Evolutionary conservation across 2,329 filamentous ascomycete genomes (phyloP), one percentile per base, ranked within the genome.

Genomic region (Sodiomyces alkalinus): DNA sequence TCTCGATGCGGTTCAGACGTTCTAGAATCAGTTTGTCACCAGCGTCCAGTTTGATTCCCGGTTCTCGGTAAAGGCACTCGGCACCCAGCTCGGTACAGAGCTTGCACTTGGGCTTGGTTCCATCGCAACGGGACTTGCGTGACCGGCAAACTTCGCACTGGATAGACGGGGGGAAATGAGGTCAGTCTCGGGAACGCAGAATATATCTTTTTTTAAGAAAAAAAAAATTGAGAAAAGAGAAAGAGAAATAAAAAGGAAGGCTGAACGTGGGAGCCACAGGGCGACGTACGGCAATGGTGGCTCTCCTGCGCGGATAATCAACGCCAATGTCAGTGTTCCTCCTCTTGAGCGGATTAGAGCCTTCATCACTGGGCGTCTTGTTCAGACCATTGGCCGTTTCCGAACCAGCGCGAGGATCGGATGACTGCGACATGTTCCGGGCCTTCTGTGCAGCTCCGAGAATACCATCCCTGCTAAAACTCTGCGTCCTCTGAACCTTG

Each of bases 1-100:
- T 77, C 50, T 90, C 81, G 42, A 90, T 86, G 29, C 78, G 73
- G 41, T 67, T 72, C 19, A 90, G 60, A 31, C 78, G 75, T 47
- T 87, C 81, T 20, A 90, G 57, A 35, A 90, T 90, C 32, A 90
- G 61, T 55, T 86, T 87, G 58, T 87, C 81, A 39, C 81, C 81
- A 19, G 80, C 80, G 48, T 90, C 81, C 7, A 90, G 68, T 54
- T 90, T 90, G 58, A 87, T 81, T 3, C 80, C 80, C 6, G 81
- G 81, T 48, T 90, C 81, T 37, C 81, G 70, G 50, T 90, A 90
- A 39, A 86, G 67, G 51, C 81, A 90, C 37, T 87, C 79, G 24
- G 80, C 81, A 30, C 80, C 79, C 22, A 87, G 60, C 47, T 87
- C 81, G 7, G 76, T 74, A 53, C 81, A 90, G 19, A 90, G 71